A percentile compares a stretch with the other conserved stretches of the same genome.
Evolutionary conservation across 148 eudicot genomes (phyloP).

Genomic region (Fagopyrum tataricum): DNA sequence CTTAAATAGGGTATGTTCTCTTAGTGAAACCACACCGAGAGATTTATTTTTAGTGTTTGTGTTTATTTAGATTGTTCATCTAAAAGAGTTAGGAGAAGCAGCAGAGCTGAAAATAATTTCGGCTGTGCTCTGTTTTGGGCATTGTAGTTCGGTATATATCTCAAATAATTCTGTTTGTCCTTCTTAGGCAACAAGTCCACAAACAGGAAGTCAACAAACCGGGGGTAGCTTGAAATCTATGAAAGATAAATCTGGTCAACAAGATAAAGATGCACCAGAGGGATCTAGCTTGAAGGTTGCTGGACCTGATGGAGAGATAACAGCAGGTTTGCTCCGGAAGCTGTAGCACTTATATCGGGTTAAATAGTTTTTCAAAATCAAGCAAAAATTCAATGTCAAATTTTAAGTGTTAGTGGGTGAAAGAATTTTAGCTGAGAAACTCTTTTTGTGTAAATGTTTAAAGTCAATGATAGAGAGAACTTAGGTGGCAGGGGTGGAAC

Average conservation of each 20-base stretch:
- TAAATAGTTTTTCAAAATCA: neutral
- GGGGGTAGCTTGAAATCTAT: slow-evolving; percentile 77
- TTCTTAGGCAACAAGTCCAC: slow-evolving; percentile 86
- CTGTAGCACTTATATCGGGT: no score
- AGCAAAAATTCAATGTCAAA: no score
- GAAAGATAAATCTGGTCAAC: slow-evolving; percentile 71
- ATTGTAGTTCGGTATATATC: neutral
- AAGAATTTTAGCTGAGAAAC: no score
- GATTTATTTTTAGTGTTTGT: neutral
- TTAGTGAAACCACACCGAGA: neutral
- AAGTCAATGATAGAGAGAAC: no score
- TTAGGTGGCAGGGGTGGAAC: no score
- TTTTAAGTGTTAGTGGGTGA: no score
- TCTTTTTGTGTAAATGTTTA: no score
- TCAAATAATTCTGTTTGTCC: neutral
- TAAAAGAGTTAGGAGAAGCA: neutral
- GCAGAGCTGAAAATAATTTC: no score
- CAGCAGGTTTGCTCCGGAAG: slow-evolving; percentile 53
- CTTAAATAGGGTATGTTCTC: slow-evolving; percentile 56
- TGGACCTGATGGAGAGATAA: slow-evolving; percentile 90
- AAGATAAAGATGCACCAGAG: slow-evolving; percentile 81
- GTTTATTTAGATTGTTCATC: neutral
- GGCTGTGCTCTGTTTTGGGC: neutral
- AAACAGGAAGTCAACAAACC: slow-evolving; percentile 68
- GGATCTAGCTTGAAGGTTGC: slow-evolving; percentile 76